Evolutionary conservation across 495 filamentous ascomycete species (phyloP), one percentile per base, ranked within the genome.

Genomic region (Tuber microsphaerosporum): DNA sequence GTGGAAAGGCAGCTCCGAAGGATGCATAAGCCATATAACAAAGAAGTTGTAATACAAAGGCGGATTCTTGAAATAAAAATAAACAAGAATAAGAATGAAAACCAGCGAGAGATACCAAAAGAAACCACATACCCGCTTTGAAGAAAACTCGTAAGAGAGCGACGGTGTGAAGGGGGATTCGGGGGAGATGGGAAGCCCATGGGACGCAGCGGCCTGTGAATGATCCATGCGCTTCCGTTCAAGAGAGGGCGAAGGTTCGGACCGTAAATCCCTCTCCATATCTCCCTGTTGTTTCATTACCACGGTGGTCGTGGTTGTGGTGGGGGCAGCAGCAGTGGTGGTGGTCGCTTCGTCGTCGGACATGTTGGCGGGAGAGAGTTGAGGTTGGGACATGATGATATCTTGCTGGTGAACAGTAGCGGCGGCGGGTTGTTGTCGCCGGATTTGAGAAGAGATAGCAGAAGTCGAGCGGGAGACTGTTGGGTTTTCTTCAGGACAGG

Each of bases 101-200:
- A 12, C 2, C 1, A 72, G 14, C 37, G 16, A 17, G 46, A 42
- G 43, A 65, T 42, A 26, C 10, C 20, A 48, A 48, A 56, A 56
- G 39, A 51, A 34, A 22, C 51, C 37, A 79, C 79, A 72, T 76
- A 79, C 80, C 73, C 80, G 79, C 74, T 75, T 81, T 20, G 80
- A 76, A 42, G 80, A 81, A 69, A 81, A 81, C 43, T 81, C 79
- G 44, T 81, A 45, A 31, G 73, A 75, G 48, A 77, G 74, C 26
- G 78, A 80, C 31, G 78, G 70, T 10, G 76, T 77, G 69, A 80
- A 81, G 39, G 79, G 80, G 14, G 75, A 81, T 78, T 81, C 79
- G 42, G 70, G 51, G 22, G 79, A 77, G 68, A 80, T 74, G 12
- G 79, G 75, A 37, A 80, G 69, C 37, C 78, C 79, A 73, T 81